Evolutionary conservation across 371 early-diverging fungal genomes (phyloP), one percentile per base, ranked within the genome.

Genomic region (Lichtheimia hyalospora): DNA sequence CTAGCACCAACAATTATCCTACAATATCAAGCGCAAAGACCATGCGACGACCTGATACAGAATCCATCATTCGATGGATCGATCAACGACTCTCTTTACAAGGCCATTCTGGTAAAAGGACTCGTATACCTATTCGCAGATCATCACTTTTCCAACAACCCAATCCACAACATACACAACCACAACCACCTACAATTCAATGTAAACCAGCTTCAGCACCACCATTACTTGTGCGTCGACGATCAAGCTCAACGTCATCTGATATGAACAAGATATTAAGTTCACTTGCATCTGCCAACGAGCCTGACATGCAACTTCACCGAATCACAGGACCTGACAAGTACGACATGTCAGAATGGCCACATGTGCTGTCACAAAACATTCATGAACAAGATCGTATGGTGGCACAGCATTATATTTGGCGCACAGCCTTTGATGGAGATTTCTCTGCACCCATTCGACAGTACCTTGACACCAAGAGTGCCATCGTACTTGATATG

Each of bases 321-420:
- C 58, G 48, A 8, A 48, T 25, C 4, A 42, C 51, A 18, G 40
- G 46, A 14, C 44, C 40, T 20, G 48, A 61, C 50, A 67, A 57
- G 43, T 61, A 57, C 23, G 61, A 66, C 41, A 27, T 49, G 14
- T 14, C n/a, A 12, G 59, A 68, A 25, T 65, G 66, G 73, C 73
- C 79, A 0, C 64, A 69, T 61, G 68, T 76, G 1, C 51, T 79
- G 5, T 59, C 71, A 1, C 64, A 67, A 41, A 66, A 62, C 52
- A 67, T 65, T 39, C 66, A 68, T 6, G 80, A 79, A 23, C 75
- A 74, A 53, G 80, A 79, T 53, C 73, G 80, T 5, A 56, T 76
- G 58, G 73, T 76, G 6, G 66, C 77, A 54, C 80, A 79, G 39
- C 77, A 79, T 53, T 79, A 79, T 39, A 51, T 79, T n/a, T 52